Percentiles rank a stretch among this genome's conserved stretches.
phyloP scores from a whole-genome alignment of 768 basidiomycete genomes.

The Russula lepida region DNA sequence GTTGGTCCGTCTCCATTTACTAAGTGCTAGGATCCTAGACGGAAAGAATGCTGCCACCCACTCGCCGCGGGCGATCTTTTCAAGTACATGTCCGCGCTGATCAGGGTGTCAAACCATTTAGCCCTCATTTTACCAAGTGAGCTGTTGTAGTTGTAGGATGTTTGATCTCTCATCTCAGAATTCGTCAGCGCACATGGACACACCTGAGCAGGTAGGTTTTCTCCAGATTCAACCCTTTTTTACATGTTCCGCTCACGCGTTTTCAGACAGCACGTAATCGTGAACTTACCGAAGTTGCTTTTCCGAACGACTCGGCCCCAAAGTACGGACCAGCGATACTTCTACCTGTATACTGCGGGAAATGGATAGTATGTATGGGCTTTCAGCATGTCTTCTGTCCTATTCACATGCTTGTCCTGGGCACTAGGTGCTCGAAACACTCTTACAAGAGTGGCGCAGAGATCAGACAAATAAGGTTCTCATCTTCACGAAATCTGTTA shows the following conservation, averaged over 20 bases:
- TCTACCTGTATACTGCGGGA: conserved; percentile 65
- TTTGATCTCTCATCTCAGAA: neutral
- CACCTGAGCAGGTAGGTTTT: conserved; percentile 49
- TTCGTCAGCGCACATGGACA: conserved; percentile 54
- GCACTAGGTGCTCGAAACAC: conserved; percentile 55
- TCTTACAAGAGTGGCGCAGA: conserved; percentile 60
- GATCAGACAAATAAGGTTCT: conserved; percentile 76
- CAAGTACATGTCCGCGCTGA: conserved; percentile 71
- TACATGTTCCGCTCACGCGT: neutral
- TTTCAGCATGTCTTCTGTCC: neutral
- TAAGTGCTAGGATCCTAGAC: conserved; percentile 34
- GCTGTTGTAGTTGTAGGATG: neutral
- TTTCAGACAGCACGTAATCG: conserved; percentile 47
- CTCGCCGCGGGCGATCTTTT: conserved; percentile 48
- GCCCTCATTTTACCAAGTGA: conserved; percentile 76
- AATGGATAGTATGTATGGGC: conserved; percentile 57
- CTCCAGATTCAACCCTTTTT: neutral
- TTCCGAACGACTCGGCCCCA: conserved; percentile 47
- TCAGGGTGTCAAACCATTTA: conserved; percentile 85
- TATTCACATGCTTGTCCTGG: neutral
- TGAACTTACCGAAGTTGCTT: conserved; percentile 53
- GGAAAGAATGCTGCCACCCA: conserved; percentile 50
- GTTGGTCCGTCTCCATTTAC: neutral
- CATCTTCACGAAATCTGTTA: conserved; percentile 90
- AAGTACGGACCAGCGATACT: conserved; percentile 57